Conservation (phyloP, 441 rosid genomes). For the Sinapis alba region DNA sequence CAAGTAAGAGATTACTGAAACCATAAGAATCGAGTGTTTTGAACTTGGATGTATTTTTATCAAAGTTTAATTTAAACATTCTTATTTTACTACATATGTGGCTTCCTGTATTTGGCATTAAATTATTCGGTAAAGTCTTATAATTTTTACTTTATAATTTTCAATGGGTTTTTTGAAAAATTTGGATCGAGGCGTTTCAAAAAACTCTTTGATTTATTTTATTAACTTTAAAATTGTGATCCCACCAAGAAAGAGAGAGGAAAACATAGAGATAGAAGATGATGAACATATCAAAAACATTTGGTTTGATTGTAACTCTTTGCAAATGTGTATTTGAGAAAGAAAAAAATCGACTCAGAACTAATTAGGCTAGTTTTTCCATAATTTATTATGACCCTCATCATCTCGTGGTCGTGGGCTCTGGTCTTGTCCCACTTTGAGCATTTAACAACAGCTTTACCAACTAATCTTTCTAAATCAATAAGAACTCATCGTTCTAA, state of each 20-base stretch:
- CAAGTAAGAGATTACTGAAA: not conserved
- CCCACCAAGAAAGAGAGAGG: not conserved
- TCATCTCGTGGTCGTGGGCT: conserved; percentile 21
- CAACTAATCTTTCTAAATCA: conserved; percentile 28
- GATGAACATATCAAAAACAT: not conserved
- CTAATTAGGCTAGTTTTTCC: not conserved
- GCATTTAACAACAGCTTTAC: conserved; percentile 25
- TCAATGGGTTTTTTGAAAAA: not conserved
- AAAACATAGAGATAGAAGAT: not conserved
- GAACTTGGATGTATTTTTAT: not conserved
- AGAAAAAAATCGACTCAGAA: not conserved
- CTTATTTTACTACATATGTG: not conserved
- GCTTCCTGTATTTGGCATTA: not conserved
- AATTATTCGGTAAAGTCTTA: not conserved
- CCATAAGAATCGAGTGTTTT: not conserved
- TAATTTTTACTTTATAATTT: not conserved
- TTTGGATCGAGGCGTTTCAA: not conserved
- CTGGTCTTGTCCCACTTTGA: conserved; percentile 13
- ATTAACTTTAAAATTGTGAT: not conserved
- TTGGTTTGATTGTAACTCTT: not conserved
- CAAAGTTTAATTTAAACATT: not conserved
- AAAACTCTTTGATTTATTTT: not conserved
- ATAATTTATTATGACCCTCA: not conserved
- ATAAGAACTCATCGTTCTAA: conserved; percentile 14
- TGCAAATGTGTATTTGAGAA: not conserved